These are phyloP conservation scores for Ophiosphaerella narmari DNA, from an alignment of 2,329 filamentous ascomycete species.

Conservation along the genomic window DNA sequence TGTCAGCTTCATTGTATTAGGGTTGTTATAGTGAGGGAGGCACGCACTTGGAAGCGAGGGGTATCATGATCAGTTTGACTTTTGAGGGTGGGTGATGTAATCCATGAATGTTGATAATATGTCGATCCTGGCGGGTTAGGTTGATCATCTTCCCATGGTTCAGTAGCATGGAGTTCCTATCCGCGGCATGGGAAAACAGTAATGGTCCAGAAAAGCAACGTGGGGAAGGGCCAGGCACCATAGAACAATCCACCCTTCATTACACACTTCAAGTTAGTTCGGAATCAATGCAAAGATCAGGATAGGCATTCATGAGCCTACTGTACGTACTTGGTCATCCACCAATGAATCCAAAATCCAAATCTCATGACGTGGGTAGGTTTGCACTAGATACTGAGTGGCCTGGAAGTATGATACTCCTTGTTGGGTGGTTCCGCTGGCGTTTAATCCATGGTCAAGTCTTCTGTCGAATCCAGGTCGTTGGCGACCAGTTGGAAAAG, in stretches of 20 bases:
- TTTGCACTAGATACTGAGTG: conserved; percentile 3
- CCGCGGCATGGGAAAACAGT: neutral
- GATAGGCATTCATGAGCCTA: conserved; percentile 33
- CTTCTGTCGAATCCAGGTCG: conserved; percentile 4
- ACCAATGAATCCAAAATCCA: conserved; percentile 23
- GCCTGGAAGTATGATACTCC: neutral
- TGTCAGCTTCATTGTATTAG: conserved; percentile 16
- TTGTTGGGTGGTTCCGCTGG: neutral
- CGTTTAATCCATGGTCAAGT: neutral
- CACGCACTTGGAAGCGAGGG: conserved; percentile 23
- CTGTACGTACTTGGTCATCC: conserved; percentile 42
- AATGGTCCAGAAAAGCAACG: conserved; percentile 3
- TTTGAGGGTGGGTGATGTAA: neutral
- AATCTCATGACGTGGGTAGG: conserved; percentile 8
- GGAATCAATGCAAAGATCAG: conserved; percentile 30
- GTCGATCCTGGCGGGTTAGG: too few relatives aligned
- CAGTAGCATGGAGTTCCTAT: too few relatives aligned
- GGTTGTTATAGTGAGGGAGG: neutral
- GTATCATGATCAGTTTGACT: neutral
- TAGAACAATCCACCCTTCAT: conserved; percentile 20
- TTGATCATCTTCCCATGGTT: too few relatives aligned
- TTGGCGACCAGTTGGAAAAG: neutral
- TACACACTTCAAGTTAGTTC: conserved; percentile 40
- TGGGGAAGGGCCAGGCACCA: conserved; percentile 10
- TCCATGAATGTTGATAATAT: neutral